Evolutionary conservation across 345 rosid genomes (phyloP).

Genomic region (Bretschneidera sinensis): DNA sequence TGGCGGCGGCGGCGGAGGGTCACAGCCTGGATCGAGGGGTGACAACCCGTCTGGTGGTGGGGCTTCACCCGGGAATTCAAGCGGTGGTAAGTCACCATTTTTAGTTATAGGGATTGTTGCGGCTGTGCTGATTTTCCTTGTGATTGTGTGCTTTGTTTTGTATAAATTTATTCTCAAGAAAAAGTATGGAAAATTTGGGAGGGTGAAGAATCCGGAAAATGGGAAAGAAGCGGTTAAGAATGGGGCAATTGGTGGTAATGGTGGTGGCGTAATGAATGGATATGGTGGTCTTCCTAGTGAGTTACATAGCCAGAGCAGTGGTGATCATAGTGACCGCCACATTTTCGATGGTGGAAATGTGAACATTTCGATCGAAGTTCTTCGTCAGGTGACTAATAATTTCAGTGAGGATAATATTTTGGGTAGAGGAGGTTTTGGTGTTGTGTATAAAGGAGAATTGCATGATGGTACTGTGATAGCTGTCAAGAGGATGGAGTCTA

Average conservation of each 20-base stretch:
- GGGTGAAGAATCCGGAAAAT: constrained; percentile 35
- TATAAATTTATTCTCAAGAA: constrained; percentile 41
- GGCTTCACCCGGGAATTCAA: constrained; percentile 2
- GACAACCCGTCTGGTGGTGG: constrained; percentile 9
- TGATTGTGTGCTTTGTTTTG: constrained; percentile 38
- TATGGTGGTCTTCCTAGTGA: constrained; percentile 38
- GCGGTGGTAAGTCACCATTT: constrained; percentile 30
- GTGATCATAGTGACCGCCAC: constrained; percentile 45
- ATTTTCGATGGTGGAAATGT: constrained; percentile 59
- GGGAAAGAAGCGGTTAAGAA: constrained; percentile 43
- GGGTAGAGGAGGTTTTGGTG: constrained; percentile 90
- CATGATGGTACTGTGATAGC: constrained; percentile 87
- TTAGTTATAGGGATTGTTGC: constrained; percentile 43
- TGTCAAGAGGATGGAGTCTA: constrained; percentile 78
- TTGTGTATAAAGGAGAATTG: constrained; percentile 74
- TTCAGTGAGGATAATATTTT: constrained; percentile 62
- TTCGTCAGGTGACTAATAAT: constrained; percentile 63
- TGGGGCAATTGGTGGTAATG: constrained; percentile 16
- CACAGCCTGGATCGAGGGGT: constrained; percentile 18
- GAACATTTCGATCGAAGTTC: constrained; percentile 60
- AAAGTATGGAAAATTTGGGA: constrained; percentile 35
- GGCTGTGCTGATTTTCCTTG: constrained; percentile 42
- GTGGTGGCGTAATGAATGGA: constrained; percentile 23
- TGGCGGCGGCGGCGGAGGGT: constrained; percentile 18
- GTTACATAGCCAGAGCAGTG: constrained; percentile 56